Percentiles rank a stretch among this genome's conserved stretches.
Conservation (phyloP, 306 rosid species). For the Cucumis hystrix region DNA sequence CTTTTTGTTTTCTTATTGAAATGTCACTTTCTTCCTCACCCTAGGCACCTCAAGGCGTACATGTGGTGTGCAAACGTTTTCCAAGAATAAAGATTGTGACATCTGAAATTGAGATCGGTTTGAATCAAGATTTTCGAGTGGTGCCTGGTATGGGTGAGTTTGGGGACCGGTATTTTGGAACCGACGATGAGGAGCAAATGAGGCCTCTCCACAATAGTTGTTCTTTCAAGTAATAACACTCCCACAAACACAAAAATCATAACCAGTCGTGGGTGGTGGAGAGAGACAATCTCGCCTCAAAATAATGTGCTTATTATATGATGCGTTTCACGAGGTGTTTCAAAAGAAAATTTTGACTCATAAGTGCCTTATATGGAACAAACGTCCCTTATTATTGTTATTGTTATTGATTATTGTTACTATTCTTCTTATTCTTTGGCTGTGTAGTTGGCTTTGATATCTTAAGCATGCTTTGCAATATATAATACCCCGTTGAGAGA, state of each 20-base stretch:
- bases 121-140: conserved; percentile 79
- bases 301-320: conserved; percentile 3
- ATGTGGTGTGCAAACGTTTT: conserved; percentile 76
- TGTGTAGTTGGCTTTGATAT: not conserved
- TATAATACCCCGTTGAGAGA: not conserved
- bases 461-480: not conserved
- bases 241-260: not conserved
- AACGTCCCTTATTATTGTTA: not conserved
- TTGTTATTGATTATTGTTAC: not conserved
- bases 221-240: conserved; percentile 4
- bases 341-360: conserved; percentile 2
- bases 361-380: not conserved
- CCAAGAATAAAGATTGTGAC: conserved; percentile 93
- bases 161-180: conserved; percentile 96
- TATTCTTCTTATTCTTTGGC: not conserved
- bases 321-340: not conserved
- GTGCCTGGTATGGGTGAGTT: conserved; percentile 99
- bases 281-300: not conserved
- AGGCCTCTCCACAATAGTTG: conserved; percentile 30
- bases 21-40: not conserved
- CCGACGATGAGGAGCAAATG: conserved; percentile 71
- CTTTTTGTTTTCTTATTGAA: not conserved
- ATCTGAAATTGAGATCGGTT: conserved; percentile 79
- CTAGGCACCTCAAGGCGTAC: conserved; percentile 98
- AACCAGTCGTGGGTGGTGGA: not conserved